Base-by-base conservation (phyloP, 2,329 filamentous ascomycete species). In the Colletotrichum eleusines region DNA sequence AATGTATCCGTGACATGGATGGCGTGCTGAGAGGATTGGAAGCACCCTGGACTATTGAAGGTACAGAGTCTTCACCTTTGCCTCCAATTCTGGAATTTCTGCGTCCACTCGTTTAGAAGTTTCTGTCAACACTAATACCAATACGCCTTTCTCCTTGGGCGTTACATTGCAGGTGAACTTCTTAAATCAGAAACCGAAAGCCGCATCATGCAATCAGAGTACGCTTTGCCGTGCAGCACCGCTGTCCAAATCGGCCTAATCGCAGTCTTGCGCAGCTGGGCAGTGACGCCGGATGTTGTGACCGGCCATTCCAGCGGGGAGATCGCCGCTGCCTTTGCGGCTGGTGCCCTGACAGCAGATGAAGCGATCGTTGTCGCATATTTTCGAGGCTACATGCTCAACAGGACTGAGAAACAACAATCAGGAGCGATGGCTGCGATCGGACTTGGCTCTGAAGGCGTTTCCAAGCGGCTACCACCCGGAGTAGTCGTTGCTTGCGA, bases 251-350 rank as follows among this genome's bases (percentile, higher is more conserved):
- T 51, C 16, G 48, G 48, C 38, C 16, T 40, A 14, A 40, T 16
- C 14, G 38, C 16, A 5, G 48, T 51, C 12, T 5, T 51, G 4
- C 48, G 48, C 1, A 51, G 48, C 4, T 51, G 48, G 48, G 6
- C 12, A 1, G 48, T 51, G 5, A 1, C 16, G 5, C 48, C 48
- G 6, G 48, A 51, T 5, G 48, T 14, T 16, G 3, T 51, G 0
- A 28, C 2, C 6, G 48, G 48, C 5, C 48, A 51, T 28, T 51
- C 48, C 1, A 51, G 48, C 9, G 48, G 84, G 0, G 84, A 85
- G 72, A 83, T 85, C 33, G 83, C 79, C 0, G 84, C 82, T 2
- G 82, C 83, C 1, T 84, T 84, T 63, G 81, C 82, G 0, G 76
- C 79, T 1, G 81, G 82, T 2, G 67, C 73, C 2, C 68, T 85